Percentiles rank a stretch among this genome's conserved stretches.
Conservation (phyloP, 2,329 filamentous ascomycete genomes). For the Paecilomyces variotii region DNA sequence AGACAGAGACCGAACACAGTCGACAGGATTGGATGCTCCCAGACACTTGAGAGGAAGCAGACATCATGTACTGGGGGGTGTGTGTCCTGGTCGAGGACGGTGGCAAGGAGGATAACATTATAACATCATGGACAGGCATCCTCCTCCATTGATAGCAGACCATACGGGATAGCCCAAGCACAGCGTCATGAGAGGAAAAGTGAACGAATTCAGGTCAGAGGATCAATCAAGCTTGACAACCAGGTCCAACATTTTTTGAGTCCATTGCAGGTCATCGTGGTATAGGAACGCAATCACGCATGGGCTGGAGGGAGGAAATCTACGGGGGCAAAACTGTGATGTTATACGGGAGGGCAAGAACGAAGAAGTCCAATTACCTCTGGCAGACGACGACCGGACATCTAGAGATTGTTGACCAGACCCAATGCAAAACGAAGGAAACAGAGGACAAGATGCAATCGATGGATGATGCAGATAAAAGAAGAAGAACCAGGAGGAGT, state of each 20-base stretch:
- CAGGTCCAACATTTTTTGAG: too few species aligned
- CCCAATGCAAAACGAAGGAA: too few species aligned
- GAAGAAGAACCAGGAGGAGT: slow-evolving; percentile 18
- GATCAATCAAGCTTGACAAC: too few species aligned
- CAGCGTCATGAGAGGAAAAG: neutral
- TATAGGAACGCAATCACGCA: too few species aligned
- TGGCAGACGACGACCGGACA: neutral
- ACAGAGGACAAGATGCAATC: too few species aligned
- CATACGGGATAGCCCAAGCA: neutral
- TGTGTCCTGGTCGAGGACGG: neutral
- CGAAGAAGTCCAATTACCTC: neutral
- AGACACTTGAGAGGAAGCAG: neutral
- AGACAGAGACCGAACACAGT: neutral
- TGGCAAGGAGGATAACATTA: neutral
- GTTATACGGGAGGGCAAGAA: neutral
- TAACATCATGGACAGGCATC: neutral
- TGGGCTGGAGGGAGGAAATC: neutral
- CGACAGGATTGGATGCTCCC: neutral
- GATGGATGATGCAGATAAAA: slow-evolving; percentile 2
- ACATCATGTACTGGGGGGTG: neutral
- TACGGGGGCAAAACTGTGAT: neutral
- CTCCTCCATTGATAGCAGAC: neutral
- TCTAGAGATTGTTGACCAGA: neutral
- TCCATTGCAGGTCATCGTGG: too few species aligned
- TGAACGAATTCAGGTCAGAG: neutral